phyloP scores from a whole-genome alignment of 108 stramenopile species.

The Pseudonitzschia delicatissima region DNA sequence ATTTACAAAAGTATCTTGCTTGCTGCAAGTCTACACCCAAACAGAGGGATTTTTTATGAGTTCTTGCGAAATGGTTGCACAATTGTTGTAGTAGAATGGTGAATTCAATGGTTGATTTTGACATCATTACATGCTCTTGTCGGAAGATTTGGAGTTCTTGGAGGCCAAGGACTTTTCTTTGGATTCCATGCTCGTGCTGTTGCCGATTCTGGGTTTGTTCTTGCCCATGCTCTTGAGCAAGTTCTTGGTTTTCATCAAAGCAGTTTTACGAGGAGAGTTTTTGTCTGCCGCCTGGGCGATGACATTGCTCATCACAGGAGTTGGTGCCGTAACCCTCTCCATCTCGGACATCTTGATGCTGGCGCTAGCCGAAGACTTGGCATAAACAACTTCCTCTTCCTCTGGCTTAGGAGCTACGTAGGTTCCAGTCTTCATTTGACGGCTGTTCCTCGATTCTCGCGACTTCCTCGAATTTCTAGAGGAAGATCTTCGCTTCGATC shows the following conservation, averaged over 20 bases:
- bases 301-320: not conserved
- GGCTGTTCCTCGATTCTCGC: not conserved
- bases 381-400: too few relatives aligned
- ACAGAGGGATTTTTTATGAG: too few relatives aligned
- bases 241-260: conserved; percentile 3
- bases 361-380: not conserved
- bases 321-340: not conserved
- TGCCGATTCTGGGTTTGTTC: not conserved
- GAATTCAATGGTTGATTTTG: too few relatives aligned
- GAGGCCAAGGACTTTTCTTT: not conserved
- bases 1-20: too few relatives aligned
- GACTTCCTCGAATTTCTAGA: not conserved
- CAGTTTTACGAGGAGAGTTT: not conserved
- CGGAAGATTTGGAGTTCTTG: too few relatives aligned
- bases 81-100: too few relatives aligned
- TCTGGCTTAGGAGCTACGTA: not conserved
- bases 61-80: too few relatives aligned
- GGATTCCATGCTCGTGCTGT: not conserved
- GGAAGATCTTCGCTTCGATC: not conserved
- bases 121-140: too few relatives aligned
- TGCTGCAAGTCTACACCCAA: too few relatives aligned
- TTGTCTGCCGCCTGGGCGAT: not conserved
- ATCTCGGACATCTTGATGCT: not conserved
- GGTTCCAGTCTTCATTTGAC: not conserved
- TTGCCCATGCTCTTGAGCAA: not conserved